Evolutionary conservation across 2,329 filamentous ascomycete species (phyloP).

Genomic region (Fusarium zealandicum): DNA sequence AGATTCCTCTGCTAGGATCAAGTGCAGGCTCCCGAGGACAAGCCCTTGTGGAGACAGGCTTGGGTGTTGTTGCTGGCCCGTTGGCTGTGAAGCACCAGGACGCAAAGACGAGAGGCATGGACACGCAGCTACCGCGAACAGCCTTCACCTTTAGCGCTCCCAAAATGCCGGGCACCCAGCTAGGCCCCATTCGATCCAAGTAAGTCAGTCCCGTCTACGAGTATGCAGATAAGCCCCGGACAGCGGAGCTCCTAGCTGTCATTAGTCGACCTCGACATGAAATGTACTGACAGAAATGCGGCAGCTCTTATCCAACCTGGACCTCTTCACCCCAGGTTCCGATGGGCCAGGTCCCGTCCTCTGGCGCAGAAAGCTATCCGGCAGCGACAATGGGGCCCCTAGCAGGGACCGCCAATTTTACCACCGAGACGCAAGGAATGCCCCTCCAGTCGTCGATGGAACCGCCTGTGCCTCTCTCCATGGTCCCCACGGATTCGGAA

Average conservation of each 20-base stretch:
- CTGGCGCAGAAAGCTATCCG: constrained; percentile 57
- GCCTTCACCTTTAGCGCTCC: constrained; percentile 66
- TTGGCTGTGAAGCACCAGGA: constrained; percentile 63
- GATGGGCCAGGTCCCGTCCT: constrained; percentile 58
- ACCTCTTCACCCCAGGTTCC: constrained; percentile 54
- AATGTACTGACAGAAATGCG: constrained; percentile 39
- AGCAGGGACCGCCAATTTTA: constrained; percentile 56
- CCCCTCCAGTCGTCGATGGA: constrained; percentile 60
- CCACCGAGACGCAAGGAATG: constrained; percentile 61
- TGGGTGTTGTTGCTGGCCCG: constrained; percentile 66
- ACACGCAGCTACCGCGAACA: constrained; percentile 63
- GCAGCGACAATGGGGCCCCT: constrained; percentile 59
- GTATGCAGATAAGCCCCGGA: not conserved
- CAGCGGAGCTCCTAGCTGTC: not conserved
- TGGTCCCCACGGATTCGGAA: constrained; percentile 58
- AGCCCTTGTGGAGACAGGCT: constrained; percentile 68
- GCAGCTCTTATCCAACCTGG: constrained; percentile 67
- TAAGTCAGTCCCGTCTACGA: constrained; percentile 48
- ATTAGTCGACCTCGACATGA: not conserved
- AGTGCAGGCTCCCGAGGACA: constrained; percentile 82
- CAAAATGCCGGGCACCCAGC: constrained; percentile 61
- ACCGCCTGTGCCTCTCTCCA: constrained; percentile 60
- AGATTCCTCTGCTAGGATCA: constrained; percentile 82
- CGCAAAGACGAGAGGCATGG: constrained; percentile 57
- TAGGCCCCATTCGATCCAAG: constrained; percentile 65